Conservation (phyloP, 805 yeast species). For the Brettanomyces custersianus region DNA sequence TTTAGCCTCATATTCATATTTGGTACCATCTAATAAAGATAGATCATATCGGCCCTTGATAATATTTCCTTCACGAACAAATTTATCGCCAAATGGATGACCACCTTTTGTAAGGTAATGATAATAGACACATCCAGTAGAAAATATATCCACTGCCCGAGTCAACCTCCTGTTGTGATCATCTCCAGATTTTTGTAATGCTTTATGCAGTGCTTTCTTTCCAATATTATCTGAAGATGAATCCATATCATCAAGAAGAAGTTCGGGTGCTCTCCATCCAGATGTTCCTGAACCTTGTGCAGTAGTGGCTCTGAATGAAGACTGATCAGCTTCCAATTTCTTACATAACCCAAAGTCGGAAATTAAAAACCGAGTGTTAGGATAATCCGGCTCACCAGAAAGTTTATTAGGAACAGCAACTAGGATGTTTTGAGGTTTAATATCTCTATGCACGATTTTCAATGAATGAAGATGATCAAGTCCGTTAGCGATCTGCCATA, state of each 20-base stretch:
- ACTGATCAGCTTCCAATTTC: conserved; percentile 83
- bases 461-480: conserved; percentile 78
- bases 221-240: conserved; percentile 3
- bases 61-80: conserved; percentile 81
- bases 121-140: conserved; percentile 89
- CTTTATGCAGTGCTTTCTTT: not conserved
- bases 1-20: conserved; percentile 52
- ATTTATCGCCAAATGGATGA: conserved; percentile 95
- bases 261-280: conserved; percentile 98
- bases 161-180: conserved; percentile 53
- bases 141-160: conserved; percentile 85
- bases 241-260: conserved; percentile 37
- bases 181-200: no score
- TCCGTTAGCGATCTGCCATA: conserved; percentile 77
- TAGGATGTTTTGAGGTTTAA: conserved; percentile 88
- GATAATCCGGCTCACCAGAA: conserved; percentile 23
- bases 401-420: conserved; percentile 58
- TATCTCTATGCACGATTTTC: conserved; percentile 89
- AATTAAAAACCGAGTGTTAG: conserved; percentile 60
- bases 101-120: conserved; percentile 74
- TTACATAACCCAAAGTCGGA: conserved; percentile 97
- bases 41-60: conserved; percentile 54
- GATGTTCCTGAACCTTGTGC: conserved; percentile 93
- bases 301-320: conserved; percentile 86
- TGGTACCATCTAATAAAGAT: conserved; percentile 33